Conservation (phyloP, 2,329 filamentous ascomycete genomes). For the Fusarium verrucosum region DNA sequence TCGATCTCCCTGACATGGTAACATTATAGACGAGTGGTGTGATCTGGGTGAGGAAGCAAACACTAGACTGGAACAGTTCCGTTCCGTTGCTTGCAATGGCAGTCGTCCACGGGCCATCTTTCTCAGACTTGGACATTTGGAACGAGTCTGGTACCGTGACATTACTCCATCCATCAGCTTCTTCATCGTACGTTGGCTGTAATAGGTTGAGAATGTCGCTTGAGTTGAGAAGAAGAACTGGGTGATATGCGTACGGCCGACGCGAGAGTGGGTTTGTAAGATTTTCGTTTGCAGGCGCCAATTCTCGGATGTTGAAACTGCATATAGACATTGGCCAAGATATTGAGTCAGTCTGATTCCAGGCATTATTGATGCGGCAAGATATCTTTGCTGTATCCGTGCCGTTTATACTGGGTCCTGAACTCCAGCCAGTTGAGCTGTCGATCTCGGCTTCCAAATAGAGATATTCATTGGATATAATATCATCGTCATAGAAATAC, state of each 20-base stretch:
- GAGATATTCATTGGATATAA: not conserved
- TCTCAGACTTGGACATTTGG: not conserved
- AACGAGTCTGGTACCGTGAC: fast-evolving
- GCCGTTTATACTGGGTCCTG: not conserved
- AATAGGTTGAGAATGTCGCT: not conserved
- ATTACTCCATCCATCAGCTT: fast-evolving
- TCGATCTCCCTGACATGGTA: constrained; percentile 1
- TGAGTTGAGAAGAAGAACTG: not conserved
- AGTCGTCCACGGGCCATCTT: not conserved
- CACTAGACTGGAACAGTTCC: not conserved
- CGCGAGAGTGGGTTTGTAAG: not conserved
- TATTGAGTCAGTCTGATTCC: not conserved
- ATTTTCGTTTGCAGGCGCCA: fast-evolving
- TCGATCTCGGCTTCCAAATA: not conserved
- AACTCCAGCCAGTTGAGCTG: not conserved
- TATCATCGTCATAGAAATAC: not conserved
- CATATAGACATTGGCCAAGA: constrained; percentile 8
- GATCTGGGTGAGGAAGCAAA: not conserved
- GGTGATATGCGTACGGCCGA: not conserved
- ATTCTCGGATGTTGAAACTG: not conserved
- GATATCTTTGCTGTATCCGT: not conserved
- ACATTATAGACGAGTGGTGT: constrained; percentile 2
- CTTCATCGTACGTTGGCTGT: not conserved
- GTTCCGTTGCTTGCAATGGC: fast-evolving
- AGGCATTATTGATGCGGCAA: constrained; percentile 1